Evolutionary conservation across 78 protist genomes (phyloP), one percentile per base, ranked within the genome.

Genomic region (Bigelowiella natans): DNA sequence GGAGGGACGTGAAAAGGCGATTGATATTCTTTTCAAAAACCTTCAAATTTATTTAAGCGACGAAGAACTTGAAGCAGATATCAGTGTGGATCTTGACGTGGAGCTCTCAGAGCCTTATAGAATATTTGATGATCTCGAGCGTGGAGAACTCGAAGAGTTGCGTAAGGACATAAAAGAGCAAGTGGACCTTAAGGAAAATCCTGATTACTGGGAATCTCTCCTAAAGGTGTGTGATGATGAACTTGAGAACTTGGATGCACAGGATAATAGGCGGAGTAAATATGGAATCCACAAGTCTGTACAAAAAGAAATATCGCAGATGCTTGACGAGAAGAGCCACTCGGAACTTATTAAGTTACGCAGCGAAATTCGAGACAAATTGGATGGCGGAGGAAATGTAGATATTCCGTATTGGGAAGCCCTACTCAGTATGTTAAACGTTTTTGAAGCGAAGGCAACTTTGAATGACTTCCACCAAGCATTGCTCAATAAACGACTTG

Each of bases 361-460:
- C 31, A 83, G 3, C 1, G 88, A 94, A 2, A 88, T 95, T 83
- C 1, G 34, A 0, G 85, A 31, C 38, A 94, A 63, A 51, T 36
- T 94, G 18, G 87, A 39, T 11, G 51, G 92, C 2, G 82, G 38
- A 1, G 40, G 38, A 37, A 73, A 34, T 7, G 64, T 94, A 38
- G 95, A 96, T 83, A 94, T 93, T 7, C 95, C 89, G 88, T 97
- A 93, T 83, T 97, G 97, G 98, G 96, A 94, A 39, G 39, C 94
- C 2, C 64, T 97, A 36, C 73, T 90, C 2, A 64, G 0, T 1
- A 82, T 88, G 51, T 91, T 96, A 38, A 0, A 31, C 28, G 89
- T 95, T 1, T 83, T 83, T 34, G 29, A 83, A 34, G 86, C 86
- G 39, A 83, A 83, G 86, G 86, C 86, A 7, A 31, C 29, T 28